Evolutionary conservation across 148 eudicot genomes (phyloP).

Genomic region (Camellia lanceoleosa): DNA sequence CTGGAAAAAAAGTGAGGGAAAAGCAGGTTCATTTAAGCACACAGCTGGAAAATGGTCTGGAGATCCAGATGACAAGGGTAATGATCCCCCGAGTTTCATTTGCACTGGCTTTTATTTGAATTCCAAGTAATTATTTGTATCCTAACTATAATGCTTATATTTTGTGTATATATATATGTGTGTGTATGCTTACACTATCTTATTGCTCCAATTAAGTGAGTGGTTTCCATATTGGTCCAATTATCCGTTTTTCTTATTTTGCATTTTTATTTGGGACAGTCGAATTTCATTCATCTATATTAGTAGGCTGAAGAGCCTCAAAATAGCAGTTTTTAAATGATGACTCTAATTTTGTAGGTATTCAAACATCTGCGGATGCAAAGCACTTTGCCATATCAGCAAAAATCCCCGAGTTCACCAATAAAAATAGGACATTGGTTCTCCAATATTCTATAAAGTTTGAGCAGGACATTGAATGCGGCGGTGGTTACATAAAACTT

Average conservation of each 20-base stretch:
- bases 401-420: conserved; percentile 68
- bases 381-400: conserved; percentile 81
- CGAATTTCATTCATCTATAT: background rate
- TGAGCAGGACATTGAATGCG: conserved; percentile 87
- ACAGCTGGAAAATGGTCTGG: conserved; percentile 77
- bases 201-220: background rate
- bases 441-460: conserved; percentile 69
- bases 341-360: conserved; percentile 39
- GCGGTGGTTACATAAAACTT: conserved; percentile 84
- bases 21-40: conserved; percentile 75
- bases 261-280: background rate
- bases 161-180: background rate
- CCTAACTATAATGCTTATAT: background rate
- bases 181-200: background rate
- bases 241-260: background rate
- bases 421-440: conserved; percentile 75
- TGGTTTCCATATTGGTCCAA: background rate
- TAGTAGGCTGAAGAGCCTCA: background rate
- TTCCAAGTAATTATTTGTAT: background rate
- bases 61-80: conserved; percentile 81
- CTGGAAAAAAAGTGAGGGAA: conserved; percentile 74
- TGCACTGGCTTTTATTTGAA: conserved; percentile 10
- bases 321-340: background rate
- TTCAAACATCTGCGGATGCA: conserved; percentile 74
- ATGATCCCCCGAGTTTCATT: background rate